phyloP scores from a whole-genome alignment of 2,329 filamentous ascomycete genomes.

The Xylogone sp. region DNA sequence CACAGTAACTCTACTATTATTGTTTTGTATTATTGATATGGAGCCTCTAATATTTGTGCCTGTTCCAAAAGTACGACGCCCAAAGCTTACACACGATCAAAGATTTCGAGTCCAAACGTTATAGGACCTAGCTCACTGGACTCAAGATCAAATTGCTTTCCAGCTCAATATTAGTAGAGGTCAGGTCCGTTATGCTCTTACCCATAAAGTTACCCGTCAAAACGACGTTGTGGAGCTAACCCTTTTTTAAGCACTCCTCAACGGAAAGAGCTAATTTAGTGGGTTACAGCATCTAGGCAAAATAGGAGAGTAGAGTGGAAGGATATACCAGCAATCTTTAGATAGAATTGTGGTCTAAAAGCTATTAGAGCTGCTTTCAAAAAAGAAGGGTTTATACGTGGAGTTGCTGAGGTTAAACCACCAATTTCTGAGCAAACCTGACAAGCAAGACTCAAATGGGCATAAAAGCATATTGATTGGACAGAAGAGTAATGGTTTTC shows the following conservation, averaged over 20 bases:
- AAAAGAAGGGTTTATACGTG: slow-evolving; percentile 11
- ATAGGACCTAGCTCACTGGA: no score
- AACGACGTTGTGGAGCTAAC: slow-evolving; percentile 1
- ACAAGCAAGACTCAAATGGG: slow-evolving; percentile 8
- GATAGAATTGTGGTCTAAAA: slow-evolving; percentile 8
- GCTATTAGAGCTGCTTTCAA: no score
- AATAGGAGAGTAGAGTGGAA: slow-evolving; percentile 9
- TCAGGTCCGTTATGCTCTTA: slow-evolving; percentile 11
- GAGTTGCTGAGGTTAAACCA: slow-evolving; percentile 5
- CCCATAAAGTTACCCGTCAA: slow-evolving; percentile 11
- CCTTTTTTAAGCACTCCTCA: slow-evolving; percentile 6
- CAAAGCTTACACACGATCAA: no score
- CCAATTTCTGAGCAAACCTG: slow-evolving; percentile 7
- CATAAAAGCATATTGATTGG: slow-evolving; percentile 7
- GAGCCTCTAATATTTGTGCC: no score
- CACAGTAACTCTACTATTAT: no score
- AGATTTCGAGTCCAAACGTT: no score
- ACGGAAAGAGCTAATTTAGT: slow-evolving; percentile 13
- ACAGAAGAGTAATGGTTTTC: no score
- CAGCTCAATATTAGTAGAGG: slow-evolving; percentile 4
- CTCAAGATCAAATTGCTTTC: slow-evolving; percentile 7
- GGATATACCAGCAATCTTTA: slow-evolving; percentile 10
- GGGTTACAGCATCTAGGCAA: slow-evolving; percentile 7
- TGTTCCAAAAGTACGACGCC: no score
- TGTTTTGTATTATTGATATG: no score